A percentile compares a stretch with the other conserved stretches of the same genome.
phyloP scores from a whole-genome alignment of 2,329 filamentous ascomycete species.

The Remersonia thermophila region DNA sequence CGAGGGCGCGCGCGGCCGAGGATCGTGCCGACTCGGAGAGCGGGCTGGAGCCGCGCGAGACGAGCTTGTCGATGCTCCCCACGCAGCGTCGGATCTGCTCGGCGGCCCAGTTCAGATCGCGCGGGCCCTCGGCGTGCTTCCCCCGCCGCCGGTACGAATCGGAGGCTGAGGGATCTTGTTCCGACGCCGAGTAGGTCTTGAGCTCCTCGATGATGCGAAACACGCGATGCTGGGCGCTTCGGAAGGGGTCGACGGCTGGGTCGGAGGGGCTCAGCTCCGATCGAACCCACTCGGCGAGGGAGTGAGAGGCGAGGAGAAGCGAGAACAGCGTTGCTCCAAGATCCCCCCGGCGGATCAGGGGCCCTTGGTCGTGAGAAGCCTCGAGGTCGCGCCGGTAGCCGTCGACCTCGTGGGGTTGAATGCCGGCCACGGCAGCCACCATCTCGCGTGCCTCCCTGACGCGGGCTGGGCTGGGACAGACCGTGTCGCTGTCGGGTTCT shows the following conservation, averaged over 20 bases:
- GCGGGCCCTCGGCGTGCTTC: conserved; percentile 21
- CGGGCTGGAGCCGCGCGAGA: conserved; percentile 25
- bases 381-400: conserved; percentile 33
- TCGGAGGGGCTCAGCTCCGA: conserved; percentile 33
- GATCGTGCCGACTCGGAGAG: conserved; percentile 27
- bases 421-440: conserved; percentile 33
- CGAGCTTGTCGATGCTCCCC: conserved; percentile 29
- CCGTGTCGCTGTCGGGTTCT: conserved; percentile 16
- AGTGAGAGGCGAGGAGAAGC: conserved; percentile 41
- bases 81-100: conserved; percentile 32
- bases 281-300: conserved; percentile 42
- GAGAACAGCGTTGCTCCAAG: conserved; percentile 39
- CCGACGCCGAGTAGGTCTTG: conserved; percentile 21
- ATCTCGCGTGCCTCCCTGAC: conserved; percentile 40
- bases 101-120: conserved; percentile 37
- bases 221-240: conserved; percentile 35
- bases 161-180: conserved; percentile 4
- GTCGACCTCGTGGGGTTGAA: conserved; percentile 26
- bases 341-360: conserved; percentile 24
- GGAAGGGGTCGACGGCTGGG: conserved; percentile 34
- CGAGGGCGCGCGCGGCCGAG: conserved; percentile 34
- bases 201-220: conserved; percentile 34
- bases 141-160: conserved; percentile 5
- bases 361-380: conserved; percentile 19
- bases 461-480: conserved; percentile 18